These are phyloP conservation scores for Rusavskia elegans DNA, from an alignment of 495 filamentous ascomycete genomes.

Conservation along the genomic window DNA sequence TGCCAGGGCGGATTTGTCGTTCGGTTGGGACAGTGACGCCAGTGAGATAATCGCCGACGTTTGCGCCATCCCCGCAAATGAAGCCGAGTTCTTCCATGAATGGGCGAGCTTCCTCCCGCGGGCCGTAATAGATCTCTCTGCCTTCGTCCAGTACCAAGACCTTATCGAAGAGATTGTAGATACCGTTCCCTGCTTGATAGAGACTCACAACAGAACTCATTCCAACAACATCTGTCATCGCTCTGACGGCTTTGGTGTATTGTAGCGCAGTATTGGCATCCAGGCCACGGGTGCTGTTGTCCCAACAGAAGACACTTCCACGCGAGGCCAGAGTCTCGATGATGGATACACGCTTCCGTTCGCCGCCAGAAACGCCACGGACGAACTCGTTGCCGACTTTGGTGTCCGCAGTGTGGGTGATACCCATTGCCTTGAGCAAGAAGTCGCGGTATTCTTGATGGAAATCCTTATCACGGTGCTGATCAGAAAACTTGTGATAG, in stretches of 20 bases:
- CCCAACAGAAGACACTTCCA: conserved; percentile 48
- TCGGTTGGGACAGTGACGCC: conserved; percentile 63
- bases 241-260: conserved; percentile 59
- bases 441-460: not conserved
- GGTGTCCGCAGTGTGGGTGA: conserved; percentile 68
- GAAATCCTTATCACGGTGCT: conserved; percentile 38
- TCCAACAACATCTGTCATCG: conserved; percentile 71
- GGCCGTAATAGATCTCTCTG: conserved; percentile 48
- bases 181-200: conserved; percentile 72
- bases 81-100: conserved; percentile 61
- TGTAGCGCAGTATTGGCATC: conserved; percentile 69
- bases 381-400: conserved; percentile 74
- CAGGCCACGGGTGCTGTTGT: conserved; percentile 68
- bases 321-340: conserved; percentile 53
- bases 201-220: conserved; percentile 71
- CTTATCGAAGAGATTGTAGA: conserved; percentile 72
- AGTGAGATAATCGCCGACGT: conserved; percentile 62
- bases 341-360: conserved; percentile 57
- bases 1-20: conserved; percentile 45
- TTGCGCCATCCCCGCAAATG: conserved; percentile 47
- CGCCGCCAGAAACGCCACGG: conserved; percentile 56
- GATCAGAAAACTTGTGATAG: conserved; percentile 46
- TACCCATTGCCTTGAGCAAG: conserved; percentile 57
- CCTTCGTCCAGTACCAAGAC: conserved; percentile 53
- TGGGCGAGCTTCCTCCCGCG: conserved; percentile 42